Conservation (phyloP, 192 early-diverging fungal genomes). For the Backusella morwellensis region DNA sequence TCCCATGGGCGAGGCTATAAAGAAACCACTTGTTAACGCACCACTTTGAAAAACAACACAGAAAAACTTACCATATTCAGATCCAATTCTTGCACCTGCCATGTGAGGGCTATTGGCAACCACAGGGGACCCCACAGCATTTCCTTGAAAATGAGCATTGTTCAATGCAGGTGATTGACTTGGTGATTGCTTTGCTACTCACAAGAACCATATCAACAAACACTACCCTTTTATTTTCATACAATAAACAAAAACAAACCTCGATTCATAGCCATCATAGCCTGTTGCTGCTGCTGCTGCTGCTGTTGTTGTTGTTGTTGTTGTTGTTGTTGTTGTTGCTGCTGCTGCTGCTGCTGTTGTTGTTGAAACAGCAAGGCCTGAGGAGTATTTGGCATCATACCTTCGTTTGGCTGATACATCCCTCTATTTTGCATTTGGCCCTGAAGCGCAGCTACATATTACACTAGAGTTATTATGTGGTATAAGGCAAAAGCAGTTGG, state of each 20-base stretch:
- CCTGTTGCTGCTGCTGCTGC: background rate
- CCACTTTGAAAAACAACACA: no score
- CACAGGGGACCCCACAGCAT: constrained; percentile 19
- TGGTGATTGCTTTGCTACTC: constrained; percentile 26
- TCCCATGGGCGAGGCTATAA: constrained; percentile 13
- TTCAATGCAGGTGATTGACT: constrained; percentile 24
- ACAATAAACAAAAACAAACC: background rate
- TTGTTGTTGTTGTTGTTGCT: constrained; percentile 23
- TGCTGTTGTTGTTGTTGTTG: background rate
- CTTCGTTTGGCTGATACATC: constrained; percentile 17
- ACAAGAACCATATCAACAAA: background rate
- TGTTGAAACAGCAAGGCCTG: constrained; percentile 20
- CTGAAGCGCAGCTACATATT: constrained; percentile 12
- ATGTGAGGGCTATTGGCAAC: constrained; percentile 23
- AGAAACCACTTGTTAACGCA: background rate
- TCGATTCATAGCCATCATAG: constrained; percentile 26
- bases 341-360: constrained; percentile 18
- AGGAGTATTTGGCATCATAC: constrained; percentile 11
- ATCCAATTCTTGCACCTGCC: constrained; percentile 17
- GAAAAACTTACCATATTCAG: background rate
- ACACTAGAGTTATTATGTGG: background rate
- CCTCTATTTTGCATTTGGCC: constrained; percentile 28
- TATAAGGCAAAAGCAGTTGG: background rate
- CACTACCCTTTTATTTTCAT: background rate
- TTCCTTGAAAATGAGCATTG: constrained; percentile 11